Evolutionary conservation across 2,329 filamentous ascomycete genomes (phyloP), one percentile per base, ranked within the genome.

Genomic region (Myriosclerotinia scirpicola): DNA sequence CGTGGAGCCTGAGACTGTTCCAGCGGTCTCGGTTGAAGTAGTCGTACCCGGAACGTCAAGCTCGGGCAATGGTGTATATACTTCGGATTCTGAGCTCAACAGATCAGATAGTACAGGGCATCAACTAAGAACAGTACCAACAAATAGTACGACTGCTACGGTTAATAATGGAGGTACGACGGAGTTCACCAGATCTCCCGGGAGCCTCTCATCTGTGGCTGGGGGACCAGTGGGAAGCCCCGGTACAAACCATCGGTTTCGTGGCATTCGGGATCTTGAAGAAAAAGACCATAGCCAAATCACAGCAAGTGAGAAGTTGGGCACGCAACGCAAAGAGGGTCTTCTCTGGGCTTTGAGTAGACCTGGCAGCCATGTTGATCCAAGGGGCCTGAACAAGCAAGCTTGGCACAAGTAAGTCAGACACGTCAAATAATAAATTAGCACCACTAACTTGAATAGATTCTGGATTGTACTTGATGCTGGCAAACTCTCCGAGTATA

Each of bases 381-480:
- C 95, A 12, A 92, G 95, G 73, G 93, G 92, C 22, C 82, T 99
- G 73, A 98, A 97, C 76, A 97, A 98, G 77, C 93, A 96, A 78
- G 93, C 92, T 61, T 99, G 95, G 95, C 95, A 99, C 78, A 99
- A 99, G 91, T 96, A 82, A 80, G 90, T 85, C 9, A 26, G 55
- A 38, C 36, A 5, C 14, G 17, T 11, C 8, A 5, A 17, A 15
- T 26, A n/a, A n/a, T 15, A 38, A 54, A 8, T 40, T 12, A 30
- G 30, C 20, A n/a, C 44, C 52, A 58, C 72, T 81, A 72, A 81
- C 66, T 20, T 54, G 26, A 22, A 15, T 73, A 96, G 93, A 76
- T 99, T 98, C 79, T 99, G 95, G 95, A 96, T 99, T 70, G 95
- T 99, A 2, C 83, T 99, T 54, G 96, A 98, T 76, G 93, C 97